phyloP scores from a whole-genome alignment of 2,329 filamentous ascomycete species.

The Westerdykella aurantiaca region DNA sequence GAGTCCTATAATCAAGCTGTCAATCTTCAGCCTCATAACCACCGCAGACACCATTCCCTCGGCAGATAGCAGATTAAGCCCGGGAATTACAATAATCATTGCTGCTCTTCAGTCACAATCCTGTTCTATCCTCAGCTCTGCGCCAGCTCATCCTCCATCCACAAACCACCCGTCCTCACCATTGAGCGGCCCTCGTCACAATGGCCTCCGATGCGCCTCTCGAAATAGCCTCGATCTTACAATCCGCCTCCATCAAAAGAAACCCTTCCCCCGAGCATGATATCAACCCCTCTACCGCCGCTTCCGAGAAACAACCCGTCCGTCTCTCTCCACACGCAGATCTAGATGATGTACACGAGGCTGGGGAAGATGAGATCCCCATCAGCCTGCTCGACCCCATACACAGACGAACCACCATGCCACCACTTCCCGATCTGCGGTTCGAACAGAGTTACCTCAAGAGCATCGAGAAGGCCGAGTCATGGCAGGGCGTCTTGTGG shows the following conservation, averaged over 20 bases:
- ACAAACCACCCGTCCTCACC: too few relatives aligned
- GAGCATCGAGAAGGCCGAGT: slow-evolving; percentile 74
- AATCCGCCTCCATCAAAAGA: slow-evolving; percentile 71
- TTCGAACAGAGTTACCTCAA: slow-evolving; percentile 98
- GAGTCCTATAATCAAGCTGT: too few relatives aligned
- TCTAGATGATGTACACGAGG: slow-evolving; percentile 43
- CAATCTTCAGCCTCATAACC: too few relatives aligned
- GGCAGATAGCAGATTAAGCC: too few relatives aligned
- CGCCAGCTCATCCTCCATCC: too few relatives aligned
- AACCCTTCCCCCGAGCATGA: slow-evolving; percentile 68
- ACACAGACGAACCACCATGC: slow-evolving; percentile 56
- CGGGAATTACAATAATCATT: too few relatives aligned
- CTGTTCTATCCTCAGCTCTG: too few relatives aligned
- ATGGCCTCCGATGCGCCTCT: slow-evolving; percentile 56
- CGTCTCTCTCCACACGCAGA: slow-evolving; percentile 35
- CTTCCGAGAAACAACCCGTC: slow-evolving; percentile 61
- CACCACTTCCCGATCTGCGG: slow-evolving; percentile 71
- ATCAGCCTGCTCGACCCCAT: slow-evolving; percentile 56
- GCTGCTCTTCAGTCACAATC: too few relatives aligned
- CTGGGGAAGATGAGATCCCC: slow-evolving; percentile 63
- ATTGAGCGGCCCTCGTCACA: background rate
- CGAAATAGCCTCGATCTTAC: slow-evolving; percentile 72
- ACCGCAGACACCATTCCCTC: too few relatives aligned
- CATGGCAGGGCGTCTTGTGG: slow-evolving; percentile 71
- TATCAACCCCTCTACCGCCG: slow-evolving; percentile 71